Conservation (phyloP, 2,329 filamentous ascomycete species). For the Apiospora phragmitis region DNA sequence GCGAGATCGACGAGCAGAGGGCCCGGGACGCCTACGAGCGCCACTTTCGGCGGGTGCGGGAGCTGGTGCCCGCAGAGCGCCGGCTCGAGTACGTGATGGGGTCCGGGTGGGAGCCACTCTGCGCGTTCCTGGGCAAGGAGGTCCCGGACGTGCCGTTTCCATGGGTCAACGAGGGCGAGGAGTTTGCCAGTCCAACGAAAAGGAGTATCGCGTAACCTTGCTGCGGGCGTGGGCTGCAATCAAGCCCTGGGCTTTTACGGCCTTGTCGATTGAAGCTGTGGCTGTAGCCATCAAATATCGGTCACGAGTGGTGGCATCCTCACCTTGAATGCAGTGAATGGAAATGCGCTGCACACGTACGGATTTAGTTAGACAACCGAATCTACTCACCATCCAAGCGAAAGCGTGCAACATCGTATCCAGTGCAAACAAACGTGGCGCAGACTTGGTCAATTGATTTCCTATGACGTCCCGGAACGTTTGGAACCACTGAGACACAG, state of each 20-base stretch:
- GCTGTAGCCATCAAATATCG: neutral
- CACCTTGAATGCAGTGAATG: neutral
- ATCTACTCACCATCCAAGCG: neutral
- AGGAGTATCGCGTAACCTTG: neutral
- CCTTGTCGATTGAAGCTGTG: neutral
- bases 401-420: neutral
- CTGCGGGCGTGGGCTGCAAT: neutral
- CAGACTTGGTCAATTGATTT: neutral
- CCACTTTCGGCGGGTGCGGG: constrained; percentile 20
- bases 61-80: constrained; percentile 16
- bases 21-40: constrained; percentile 16
- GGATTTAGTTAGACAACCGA: neutral
- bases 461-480: neutral
- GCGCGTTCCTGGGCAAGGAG: constrained; percentile 22
- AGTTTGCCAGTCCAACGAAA: neutral
- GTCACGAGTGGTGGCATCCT: neutral
- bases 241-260: neutral
- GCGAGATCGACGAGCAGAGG: constrained; percentile 66
- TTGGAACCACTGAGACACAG: neutral
- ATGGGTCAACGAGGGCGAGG: constrained; percentile 15
- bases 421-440: neutral
- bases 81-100: constrained; percentile 24
- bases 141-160: constrained; percentile 19
- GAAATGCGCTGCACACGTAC: neutral
- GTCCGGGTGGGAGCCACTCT: constrained; percentile 27